Evolutionary conservation across 2,329 filamentous ascomycete species (phyloP).

Genomic region (Fusarium anguioides): DNA sequence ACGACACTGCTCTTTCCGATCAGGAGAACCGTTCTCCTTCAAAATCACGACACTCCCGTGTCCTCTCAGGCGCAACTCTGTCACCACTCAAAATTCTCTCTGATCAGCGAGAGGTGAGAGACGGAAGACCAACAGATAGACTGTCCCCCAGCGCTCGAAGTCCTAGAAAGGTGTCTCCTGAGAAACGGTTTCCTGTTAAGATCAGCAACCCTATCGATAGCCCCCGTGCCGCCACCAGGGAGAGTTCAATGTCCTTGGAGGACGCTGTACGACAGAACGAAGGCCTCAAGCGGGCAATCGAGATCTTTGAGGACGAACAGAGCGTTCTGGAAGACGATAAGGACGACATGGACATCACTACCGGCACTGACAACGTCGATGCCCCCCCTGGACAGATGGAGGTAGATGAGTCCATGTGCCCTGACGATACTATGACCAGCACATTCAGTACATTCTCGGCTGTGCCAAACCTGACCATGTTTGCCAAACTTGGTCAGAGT

Average conservation of each 20-base stretch:
- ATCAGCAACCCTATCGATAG: constrained; percentile 54
- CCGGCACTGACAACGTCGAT: constrained; percentile 47
- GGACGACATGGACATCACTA: constrained; percentile 42
- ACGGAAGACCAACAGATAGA: constrained; percentile 36
- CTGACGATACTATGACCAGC: constrained; percentile 81
- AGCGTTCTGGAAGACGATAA: constrained; percentile 46
- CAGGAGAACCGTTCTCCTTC: constrained; percentile 62
- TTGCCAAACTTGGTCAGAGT: constrained; percentile 77
- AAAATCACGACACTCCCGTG: constrained; percentile 64
- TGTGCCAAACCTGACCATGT: constrained; percentile 86
- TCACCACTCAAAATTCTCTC: constrained; percentile 68
- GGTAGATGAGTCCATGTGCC: constrained; percentile 57
- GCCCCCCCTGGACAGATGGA: constrained; percentile 35
- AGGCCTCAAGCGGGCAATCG: constrained; percentile 68
- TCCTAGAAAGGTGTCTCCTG: constrained; percentile 62
- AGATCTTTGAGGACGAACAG: constrained; percentile 69
- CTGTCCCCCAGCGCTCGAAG: constrained; percentile 53
- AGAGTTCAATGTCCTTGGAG: constrained; percentile 61
- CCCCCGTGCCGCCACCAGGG: constrained; percentile 38
- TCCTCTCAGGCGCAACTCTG: constrained; percentile 67
- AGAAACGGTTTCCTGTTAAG: constrained; percentile 71
- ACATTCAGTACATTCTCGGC: constrained; percentile 91
- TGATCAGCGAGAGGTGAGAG: constrained; percentile 46
- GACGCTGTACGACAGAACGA: constrained; percentile 66
- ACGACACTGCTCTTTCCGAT: constrained; percentile 49